phyloP scores from a whole-genome alignment of 2,329 filamentous ascomycete species.

The Alternaria angustiovoidea region DNA sequence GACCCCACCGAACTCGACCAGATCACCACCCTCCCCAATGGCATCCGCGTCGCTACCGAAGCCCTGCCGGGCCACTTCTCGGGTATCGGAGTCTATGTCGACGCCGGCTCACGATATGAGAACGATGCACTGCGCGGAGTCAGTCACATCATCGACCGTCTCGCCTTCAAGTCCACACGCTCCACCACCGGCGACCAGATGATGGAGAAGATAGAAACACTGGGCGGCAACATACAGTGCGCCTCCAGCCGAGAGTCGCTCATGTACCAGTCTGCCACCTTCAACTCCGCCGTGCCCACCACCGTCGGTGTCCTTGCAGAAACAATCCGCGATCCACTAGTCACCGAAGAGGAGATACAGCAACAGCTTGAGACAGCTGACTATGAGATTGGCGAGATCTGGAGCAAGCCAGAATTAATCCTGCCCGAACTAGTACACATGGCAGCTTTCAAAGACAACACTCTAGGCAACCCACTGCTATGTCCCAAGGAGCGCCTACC shows the following conservation, averaged over 20 bases:
- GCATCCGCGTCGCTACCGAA: constrained; percentile 92
- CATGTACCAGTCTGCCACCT: constrained; percentile 99
- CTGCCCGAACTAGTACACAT: constrained; percentile 94
- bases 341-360: constrained; percentile 85
- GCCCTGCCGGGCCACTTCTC: constrained; percentile 93
- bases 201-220: constrained; percentile 83
- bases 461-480: constrained; percentile 88
- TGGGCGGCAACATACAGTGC: constrained; percentile 97
- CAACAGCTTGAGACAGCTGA: constrained; percentile 90
- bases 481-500: constrained; percentile 85
- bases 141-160: constrained; percentile 93
- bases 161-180: constrained; percentile 91
- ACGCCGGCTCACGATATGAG: constrained; percentile 94
- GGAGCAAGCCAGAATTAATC: constrained; percentile 96
- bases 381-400: constrained; percentile 97
- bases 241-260: constrained; percentile 92
- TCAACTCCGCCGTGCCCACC: constrained; percentile 88
- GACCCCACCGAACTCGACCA: constrained; percentile 88
- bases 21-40: constrained; percentile 89
- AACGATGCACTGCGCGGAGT: constrained; percentile 84
- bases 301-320: constrained; percentile 88
- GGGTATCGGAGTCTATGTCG: constrained; percentile 93
- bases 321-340: constrained; percentile 84
- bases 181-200: constrained; percentile 79
- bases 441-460: constrained; percentile 95